Conservation (phyloP, 495 filamentous ascomycete genomes). For the Hypomontagnella monticulosa region DNA sequence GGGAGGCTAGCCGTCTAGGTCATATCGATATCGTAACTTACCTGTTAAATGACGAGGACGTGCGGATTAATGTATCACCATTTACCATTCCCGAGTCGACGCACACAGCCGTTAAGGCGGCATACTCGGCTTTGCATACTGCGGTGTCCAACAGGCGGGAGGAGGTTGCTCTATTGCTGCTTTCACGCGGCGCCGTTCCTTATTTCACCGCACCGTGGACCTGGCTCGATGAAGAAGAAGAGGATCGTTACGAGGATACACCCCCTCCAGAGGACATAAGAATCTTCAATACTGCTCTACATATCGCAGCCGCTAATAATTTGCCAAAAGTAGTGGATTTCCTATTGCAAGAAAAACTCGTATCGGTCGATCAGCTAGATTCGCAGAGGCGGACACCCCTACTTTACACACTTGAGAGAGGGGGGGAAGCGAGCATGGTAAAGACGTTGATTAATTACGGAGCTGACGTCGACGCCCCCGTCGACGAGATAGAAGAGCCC, state of each 20-base stretch:
- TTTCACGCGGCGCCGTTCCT: not conserved
- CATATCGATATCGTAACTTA: too few species aligned
- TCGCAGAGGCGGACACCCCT: not conserved
- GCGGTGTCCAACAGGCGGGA: not conserved
- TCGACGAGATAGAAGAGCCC: too few species aligned
- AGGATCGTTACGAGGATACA: too few species aligned
- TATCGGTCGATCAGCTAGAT: not conserved
- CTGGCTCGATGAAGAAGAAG: too few species aligned
- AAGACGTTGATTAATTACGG: slow-evolving; percentile 15
- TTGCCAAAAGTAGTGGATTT: slow-evolving; percentile 1
- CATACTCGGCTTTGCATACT: not conserved
- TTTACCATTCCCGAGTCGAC: too few species aligned
- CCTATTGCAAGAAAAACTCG: not conserved
- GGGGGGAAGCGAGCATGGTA: not conserved
- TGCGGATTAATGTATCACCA: too few species aligned
- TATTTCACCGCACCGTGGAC: too few species aligned
- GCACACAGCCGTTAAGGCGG: not conserved
- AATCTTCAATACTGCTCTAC: slow-evolving; percentile 2
- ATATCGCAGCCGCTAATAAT: not conserved
- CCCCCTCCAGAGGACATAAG: too few species aligned
- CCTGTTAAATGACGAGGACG: too few species aligned
- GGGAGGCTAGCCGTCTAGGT: too few species aligned
- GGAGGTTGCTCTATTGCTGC: not conserved
- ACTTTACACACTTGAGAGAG: too few species aligned
- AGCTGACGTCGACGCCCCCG: slow-evolving; percentile 4